These are phyloP conservation scores for Saccharomyces uvarum DNA, from an alignment of 1,139 yeast species.

Conservation along the genomic window DNA sequence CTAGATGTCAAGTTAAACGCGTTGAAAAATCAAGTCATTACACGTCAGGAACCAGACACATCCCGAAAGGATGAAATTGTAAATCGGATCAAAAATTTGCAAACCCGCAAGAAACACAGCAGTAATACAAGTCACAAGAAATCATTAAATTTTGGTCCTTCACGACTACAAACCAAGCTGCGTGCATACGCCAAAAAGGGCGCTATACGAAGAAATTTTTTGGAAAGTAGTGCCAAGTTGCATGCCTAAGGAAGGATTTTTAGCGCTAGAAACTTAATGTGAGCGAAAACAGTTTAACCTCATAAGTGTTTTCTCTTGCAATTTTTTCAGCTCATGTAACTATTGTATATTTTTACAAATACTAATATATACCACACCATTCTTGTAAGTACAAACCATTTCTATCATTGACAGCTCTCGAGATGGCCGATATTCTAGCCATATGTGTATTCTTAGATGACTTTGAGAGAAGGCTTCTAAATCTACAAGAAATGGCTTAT, in stretches of 20 bases:
- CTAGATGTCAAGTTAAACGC: conserved; percentile 21
- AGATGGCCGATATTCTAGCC: neutral
- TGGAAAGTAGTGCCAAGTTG: neutral
- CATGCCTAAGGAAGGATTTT: neutral
- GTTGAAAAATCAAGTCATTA: conserved; percentile 14
- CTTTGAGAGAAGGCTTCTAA: no score
- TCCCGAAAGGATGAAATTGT: conserved; percentile 8
- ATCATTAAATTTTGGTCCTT: conserved; percentile 15
- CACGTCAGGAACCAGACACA: conserved; percentile 6
- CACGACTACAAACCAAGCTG: conserved; percentile 26
- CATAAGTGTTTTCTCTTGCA: neutral
- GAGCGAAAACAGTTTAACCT: neutral
- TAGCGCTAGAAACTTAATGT: neutral
- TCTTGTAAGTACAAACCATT: neutral
- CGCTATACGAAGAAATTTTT: neutral
- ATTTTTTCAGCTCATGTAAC: neutral
- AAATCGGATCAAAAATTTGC: conserved; percentile 3
- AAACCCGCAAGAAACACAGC: neutral
- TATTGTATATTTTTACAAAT: neutral
- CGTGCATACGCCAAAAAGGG: conserved; percentile 36
- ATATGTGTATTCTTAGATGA: neutral
- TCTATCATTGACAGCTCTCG: neutral
- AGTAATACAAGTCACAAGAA: neutral
- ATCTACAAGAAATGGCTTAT: no score
- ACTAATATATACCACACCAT: neutral